Evolutionary conservation across 2,329 filamentous ascomycete genomes (phyloP).

Genomic region (Nemania abortiva): DNA sequence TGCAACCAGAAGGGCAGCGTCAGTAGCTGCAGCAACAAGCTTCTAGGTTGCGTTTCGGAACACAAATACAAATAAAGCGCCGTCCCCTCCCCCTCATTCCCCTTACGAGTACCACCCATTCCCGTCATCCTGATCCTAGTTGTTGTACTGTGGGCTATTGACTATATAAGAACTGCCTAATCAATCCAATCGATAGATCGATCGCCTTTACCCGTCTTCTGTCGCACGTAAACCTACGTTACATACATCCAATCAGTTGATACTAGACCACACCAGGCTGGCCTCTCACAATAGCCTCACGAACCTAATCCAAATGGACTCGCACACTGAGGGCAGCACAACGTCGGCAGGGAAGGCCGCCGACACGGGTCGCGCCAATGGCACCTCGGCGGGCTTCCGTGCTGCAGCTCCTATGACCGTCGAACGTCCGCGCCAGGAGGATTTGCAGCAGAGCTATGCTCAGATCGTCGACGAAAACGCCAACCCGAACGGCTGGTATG

Average conservation of each 20-base stretch:
- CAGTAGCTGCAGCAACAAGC: not conserved
- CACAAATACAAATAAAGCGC: slow-evolving; percentile 31
- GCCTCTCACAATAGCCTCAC: slow-evolving; percentile 29
- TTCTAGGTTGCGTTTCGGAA: slow-evolving; percentile 14
- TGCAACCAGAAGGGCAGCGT: not conserved
- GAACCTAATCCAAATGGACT: slow-evolving; percentile 36
- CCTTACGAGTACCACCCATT: not conserved
- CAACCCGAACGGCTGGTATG: slow-evolving; percentile 87
- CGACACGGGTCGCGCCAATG: slow-evolving; percentile 29
- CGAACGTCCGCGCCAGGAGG: slow-evolving; percentile 82
- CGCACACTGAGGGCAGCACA: slow-evolving; percentile 37
- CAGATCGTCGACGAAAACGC: slow-evolving; percentile 72
- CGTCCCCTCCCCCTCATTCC: slow-evolving; percentile 1
- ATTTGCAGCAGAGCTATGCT: slow-evolving; percentile 87
- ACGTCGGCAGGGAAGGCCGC: slow-evolving; percentile 31
- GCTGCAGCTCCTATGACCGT: slow-evolving; percentile 73
- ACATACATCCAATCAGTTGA: not conserved
- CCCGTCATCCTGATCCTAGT: not conserved
- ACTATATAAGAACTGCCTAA: not conserved
- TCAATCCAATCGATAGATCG: not conserved
- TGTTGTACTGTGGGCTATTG: not conserved
- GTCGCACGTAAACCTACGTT: not conserved
- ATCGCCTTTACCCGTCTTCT: not conserved
- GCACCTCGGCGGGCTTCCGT: slow-evolving; percentile 58
- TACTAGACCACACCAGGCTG: slow-evolving; percentile 15